phyloP scores from a whole-genome alignment of 192 early-diverging fungal genomes.

The Coemansia sp. region DNA sequence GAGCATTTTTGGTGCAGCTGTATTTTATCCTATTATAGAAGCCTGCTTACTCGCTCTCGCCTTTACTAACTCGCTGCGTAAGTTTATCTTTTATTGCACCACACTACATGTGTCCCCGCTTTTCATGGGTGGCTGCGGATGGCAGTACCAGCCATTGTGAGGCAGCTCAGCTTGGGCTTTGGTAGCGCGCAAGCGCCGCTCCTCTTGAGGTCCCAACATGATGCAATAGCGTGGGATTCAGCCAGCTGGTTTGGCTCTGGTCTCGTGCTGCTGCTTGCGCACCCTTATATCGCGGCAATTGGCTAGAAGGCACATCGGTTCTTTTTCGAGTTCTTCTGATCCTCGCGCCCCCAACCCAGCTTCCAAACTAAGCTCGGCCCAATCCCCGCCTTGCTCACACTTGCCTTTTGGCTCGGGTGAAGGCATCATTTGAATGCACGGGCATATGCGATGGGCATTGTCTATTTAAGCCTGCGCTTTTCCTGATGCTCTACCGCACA shows the following conservation, averaged over 20 bases:
- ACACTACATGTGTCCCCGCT: neutral
- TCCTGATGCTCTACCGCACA: neutral
- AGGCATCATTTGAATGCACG: neutral
- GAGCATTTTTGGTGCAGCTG: neutral
- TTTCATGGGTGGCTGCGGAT: slow-evolving; percentile 1
- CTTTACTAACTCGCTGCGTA: neutral
- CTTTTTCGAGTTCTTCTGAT: neutral
- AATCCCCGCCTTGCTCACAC: neutral
- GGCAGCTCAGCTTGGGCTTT: neutral
- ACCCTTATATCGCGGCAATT: neutral
- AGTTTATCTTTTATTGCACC: neutral
- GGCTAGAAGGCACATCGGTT: neutral
- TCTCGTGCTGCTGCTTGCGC: neutral
- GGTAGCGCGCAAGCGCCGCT: neutral
- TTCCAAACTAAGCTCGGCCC: neutral
- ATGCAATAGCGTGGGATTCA: slow-evolving; percentile 7
- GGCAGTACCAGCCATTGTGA: neutral
- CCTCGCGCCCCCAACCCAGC: slow-evolving; percentile 1
- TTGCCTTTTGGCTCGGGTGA: slow-evolving; percentile 1
- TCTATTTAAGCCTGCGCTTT: slow-evolving; percentile 7
- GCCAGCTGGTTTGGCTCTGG: slow-evolving; percentile 3
- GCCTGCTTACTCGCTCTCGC: neutral
- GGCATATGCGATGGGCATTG: neutral
- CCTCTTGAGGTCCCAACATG: neutral
- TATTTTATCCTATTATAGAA: neutral